Base-by-base conservation (phyloP, 75 land plant genomes). In the Pinus albicaulis region DNA sequence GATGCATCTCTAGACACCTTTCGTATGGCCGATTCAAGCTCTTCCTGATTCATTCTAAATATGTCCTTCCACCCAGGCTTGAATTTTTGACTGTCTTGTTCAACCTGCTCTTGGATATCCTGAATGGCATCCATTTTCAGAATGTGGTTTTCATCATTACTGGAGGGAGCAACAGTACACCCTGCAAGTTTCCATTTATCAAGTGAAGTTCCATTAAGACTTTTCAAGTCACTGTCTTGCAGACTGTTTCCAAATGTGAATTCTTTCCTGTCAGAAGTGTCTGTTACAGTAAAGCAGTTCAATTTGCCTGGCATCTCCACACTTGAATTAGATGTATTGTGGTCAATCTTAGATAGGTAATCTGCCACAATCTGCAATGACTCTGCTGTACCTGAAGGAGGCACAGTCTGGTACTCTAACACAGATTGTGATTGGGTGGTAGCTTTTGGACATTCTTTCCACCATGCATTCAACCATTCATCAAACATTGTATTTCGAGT, bases 391-490 rank as follows among this genome's bases (percentile, higher is more conserved):
- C 74, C 80, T 56, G 86, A 74, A 34, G 84, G 83, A 73, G 82
- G 79, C 38, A 79, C 48, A 28, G 34, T 76, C 76, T 65, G 48
- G 24, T 81, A 79, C 74, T 78, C 85, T 55, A 13, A 77, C n/a
- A 59, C 66, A n/a, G 73, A 38, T 15, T 75, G 15, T 57, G 78
- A 22, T 13, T 81, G 55, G 59, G 76, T 38, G n/a, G 76, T 22
- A 48, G 65, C 34, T 56, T 48, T 26, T 55, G 81, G 84, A 36
- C 76, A 78, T 25, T 83, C 92, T 82, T 84, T 85, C 92, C 92
- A 90, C 95, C 95, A 92, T 52, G 87, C 90, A 19, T 79, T 70
- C 76, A 92, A 71, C 95, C 95, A 92, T 75, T 92, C 84, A 68
- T 86, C 82, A 72, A 92, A 92, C 90, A 85, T 92, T 15, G 95